A percentile compares a stretch with the other conserved stretches of the same genome.
phyloP scores from a whole-genome alignment of 192 early-diverging fungal species.

The Podochytrium sp. region DNA sequence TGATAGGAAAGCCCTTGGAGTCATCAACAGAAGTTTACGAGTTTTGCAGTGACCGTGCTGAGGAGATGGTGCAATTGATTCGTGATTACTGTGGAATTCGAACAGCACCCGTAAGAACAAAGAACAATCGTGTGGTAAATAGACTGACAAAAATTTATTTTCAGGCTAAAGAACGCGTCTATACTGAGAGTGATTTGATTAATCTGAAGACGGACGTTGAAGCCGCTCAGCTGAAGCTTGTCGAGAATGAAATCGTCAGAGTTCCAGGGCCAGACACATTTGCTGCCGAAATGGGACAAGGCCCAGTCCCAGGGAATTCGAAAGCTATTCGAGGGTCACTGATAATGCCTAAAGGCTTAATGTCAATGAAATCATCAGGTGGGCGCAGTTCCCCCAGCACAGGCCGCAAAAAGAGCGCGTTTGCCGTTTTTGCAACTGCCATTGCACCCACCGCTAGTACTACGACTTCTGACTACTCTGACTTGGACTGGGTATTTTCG shows the following conservation, averaged over 20 bases:
- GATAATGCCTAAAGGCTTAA: conserved; percentile 13
- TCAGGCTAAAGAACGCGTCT: conserved; percentile 32
- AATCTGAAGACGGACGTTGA: conserved; percentile 41
- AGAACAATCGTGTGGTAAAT: too few relatives aligned
- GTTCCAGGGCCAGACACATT: conserved; percentile 44
- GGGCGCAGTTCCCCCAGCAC: neutral
- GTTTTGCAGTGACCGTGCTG: conserved; percentile 45
- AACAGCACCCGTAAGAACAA: conserved; percentile 1
- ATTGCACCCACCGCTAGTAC: too few relatives aligned
- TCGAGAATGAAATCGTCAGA: conserved; percentile 41
- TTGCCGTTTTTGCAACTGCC: conserved; percentile 6
- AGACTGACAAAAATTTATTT: too few relatives aligned
- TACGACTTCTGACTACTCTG: conserved; percentile 20
- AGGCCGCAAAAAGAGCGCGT: conserved; percentile 5
- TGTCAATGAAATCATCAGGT: neutral
- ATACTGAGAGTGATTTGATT: conserved; percentile 34
- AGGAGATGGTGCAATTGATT: conserved; percentile 51
- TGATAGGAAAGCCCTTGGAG: conserved; percentile 25
- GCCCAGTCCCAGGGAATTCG: conserved; percentile 13
- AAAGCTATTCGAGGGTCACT: conserved; percentile 22
- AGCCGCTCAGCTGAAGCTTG: conserved; percentile 27
- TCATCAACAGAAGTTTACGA: conserved; percentile 46
- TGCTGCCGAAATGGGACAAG: conserved; percentile 17
- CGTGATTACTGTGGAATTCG: conserved; percentile 51
- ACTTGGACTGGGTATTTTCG: conserved; percentile 31